Evolutionary conservation across 345 rosid genomes (phyloP).

Genomic region (Ricinus communis): DNA sequence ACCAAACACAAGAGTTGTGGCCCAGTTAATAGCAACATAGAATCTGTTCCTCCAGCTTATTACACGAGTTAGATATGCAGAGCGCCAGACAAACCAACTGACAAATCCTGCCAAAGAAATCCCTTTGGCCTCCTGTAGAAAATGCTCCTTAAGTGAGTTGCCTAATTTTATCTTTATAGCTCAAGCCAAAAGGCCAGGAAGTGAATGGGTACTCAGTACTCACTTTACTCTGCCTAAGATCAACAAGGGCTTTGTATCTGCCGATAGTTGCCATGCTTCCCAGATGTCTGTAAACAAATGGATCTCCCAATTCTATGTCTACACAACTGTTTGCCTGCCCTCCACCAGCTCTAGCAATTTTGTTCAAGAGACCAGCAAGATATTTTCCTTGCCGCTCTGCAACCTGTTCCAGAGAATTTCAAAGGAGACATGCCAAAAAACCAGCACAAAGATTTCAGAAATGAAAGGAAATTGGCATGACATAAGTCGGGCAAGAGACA

Average conservation of each 20-base stretch:
- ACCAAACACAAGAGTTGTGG: conserved; percentile 80
- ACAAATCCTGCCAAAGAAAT: conserved; percentile 69
- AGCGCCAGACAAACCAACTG: conserved; percentile 95
- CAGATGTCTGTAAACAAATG: conserved; percentile 84
- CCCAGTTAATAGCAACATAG: conserved; percentile 89
- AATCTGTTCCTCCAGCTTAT: conserved; percentile 92
- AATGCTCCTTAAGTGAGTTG: conserved; percentile 5
- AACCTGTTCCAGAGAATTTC: conserved; percentile 48
- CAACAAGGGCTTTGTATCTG: conserved; percentile 89
- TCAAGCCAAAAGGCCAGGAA: conserved; percentile 4
- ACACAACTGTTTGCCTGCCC: conserved; percentile 62
- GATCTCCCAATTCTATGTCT: conserved; percentile 59
- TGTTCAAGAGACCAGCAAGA: conserved; percentile 55
- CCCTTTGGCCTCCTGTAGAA: conserved; percentile 69
- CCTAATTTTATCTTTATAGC: background rate
- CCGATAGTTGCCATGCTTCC: conserved; percentile 98
- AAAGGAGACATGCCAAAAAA: background rate
- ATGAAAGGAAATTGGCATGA: background rate
- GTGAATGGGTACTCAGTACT: conserved; percentile 25
- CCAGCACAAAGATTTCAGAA: background rate
- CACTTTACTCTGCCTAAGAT: conserved; percentile 93
- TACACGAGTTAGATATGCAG: conserved; percentile 96
- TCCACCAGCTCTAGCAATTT: conserved; percentile 66
- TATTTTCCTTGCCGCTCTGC: conserved; percentile 97
- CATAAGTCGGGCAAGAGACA: background rate